These are phyloP conservation scores for Mycena vitilis DNA, from an alignment of 768 basidiomycete genomes.

Conservation along the genomic window DNA sequence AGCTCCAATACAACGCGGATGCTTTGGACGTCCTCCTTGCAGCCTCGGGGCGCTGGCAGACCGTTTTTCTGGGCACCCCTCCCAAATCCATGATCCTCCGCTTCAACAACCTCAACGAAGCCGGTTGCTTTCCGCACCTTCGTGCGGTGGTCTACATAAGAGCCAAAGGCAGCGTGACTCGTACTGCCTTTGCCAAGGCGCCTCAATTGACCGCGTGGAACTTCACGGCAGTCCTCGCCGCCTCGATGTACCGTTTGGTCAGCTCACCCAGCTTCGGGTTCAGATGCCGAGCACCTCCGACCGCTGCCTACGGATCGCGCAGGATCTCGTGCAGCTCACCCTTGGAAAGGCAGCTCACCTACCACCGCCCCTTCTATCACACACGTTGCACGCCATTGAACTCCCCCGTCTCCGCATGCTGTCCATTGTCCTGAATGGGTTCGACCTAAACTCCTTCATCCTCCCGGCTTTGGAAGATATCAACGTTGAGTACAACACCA, in stretches of 20 bases:
- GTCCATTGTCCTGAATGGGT: conserved; percentile 4
- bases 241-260: background rate
- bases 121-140: background rate
- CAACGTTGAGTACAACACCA: background rate
- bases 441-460: background rate
- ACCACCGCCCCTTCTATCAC: background rate
- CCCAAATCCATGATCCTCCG: background rate
- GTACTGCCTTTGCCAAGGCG: conserved; percentile 4
- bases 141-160: conserved; percentile 3
- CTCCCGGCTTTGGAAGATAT: conserved; percentile 21
- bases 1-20: background rate
- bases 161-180: conserved; percentile 11
- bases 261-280: conserved; percentile 13
- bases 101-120: conserved; percentile 3
- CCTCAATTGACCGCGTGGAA: conserved; percentile 6
- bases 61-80: background rate
- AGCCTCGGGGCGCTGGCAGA: background rate
- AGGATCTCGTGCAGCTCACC: background rate
- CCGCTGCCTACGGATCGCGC: background rate
- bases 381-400: background rate
- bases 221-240: conserved; percentile 12
- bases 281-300: conserved; percentile 13
- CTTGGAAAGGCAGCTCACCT: conserved; percentile 9
- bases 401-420: conserved; percentile 14
- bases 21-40: background rate